phyloP scores from a whole-genome alignment of 257 asterid species.

The Cynanchum wilfordii region DNA sequence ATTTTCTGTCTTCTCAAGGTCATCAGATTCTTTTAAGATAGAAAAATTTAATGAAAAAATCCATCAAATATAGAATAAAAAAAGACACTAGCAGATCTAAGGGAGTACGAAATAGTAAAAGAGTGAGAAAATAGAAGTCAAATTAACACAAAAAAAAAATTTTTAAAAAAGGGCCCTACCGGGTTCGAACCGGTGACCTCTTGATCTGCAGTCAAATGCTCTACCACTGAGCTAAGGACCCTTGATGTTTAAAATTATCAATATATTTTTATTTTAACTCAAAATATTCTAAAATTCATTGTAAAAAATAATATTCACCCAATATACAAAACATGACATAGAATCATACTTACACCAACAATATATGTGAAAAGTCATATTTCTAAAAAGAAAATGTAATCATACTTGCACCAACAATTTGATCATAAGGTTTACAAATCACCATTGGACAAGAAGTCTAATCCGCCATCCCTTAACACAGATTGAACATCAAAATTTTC shows the following conservation, averaged over 20 bases:
- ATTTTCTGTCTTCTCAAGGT: background rate
- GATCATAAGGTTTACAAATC: background rate
- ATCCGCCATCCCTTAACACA: background rate
- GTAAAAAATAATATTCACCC: too few relatives aligned
- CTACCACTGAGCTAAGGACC: conserved; percentile 21
- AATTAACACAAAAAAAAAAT: too few relatives aligned
- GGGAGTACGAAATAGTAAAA: too few relatives aligned
- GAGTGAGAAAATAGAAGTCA: too few relatives aligned
- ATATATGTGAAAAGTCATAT: too few relatives aligned
- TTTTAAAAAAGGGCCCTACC: conserved; percentile 15
- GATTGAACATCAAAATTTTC: background rate
- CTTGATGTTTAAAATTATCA: background rate
- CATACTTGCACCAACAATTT: background rate
- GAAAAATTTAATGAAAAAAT: too few relatives aligned
- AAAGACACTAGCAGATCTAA: too few relatives aligned
- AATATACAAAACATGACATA: too few relatives aligned
- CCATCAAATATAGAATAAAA: too few relatives aligned
- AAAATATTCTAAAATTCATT: too few relatives aligned
- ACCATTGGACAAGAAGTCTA: background rate
- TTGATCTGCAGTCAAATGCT: conserved; percentile 20
- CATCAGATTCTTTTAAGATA: background rate
- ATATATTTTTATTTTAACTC: too few relatives aligned
- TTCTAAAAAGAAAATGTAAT: background rate
- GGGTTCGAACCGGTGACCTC: conserved; percentile 20
- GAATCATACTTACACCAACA: too few relatives aligned